Conservation (phyloP, 306 rosid species). For the Begonia peltatifolia region DNA sequence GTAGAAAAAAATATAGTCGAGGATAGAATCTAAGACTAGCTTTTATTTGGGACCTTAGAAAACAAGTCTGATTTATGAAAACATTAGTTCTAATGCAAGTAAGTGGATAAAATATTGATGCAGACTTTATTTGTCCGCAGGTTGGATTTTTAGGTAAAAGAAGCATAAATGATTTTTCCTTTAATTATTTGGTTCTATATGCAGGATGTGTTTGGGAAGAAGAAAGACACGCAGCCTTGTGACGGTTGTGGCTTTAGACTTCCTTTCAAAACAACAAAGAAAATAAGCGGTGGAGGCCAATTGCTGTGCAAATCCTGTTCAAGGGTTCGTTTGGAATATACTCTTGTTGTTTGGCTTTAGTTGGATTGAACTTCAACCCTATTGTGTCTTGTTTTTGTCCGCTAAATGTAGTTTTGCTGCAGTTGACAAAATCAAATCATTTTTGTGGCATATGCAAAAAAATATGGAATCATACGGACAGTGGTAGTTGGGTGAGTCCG, state of each 20-base stretch:
- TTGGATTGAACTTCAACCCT: conserved; percentile 13
- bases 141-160: too few species aligned
- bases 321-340: conserved; percentile 44
- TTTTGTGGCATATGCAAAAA: conserved; percentile 96
- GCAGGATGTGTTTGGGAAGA: conserved; percentile 48
- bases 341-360: conserved; percentile 10
- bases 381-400: conserved; percentile 8
- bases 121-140: too few species aligned
- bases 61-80: too few species aligned
- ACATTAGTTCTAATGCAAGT: too few species aligned
- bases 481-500: conserved; percentile 96
- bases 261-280: conserved; percentile 49
- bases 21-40: too few species aligned
- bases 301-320: conserved; percentile 73
- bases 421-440: conserved; percentile 82
- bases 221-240: conserved; percentile 44
- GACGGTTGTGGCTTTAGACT: conserved; percentile 65
- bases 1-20: too few species aligned
- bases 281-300: conserved; percentile 39
- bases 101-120: too few species aligned
- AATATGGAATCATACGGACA: conserved; percentile 82
- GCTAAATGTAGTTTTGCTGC: conserved; percentile 17
- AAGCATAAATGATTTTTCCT: not conserved
- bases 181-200: conserved; percentile 12
- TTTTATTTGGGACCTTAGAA: too few species aligned